A percentile compares a stretch with the other conserved stretches of the same genome.
These are phyloP conservation scores for Amylocystis lapponica DNA, from an alignment of 768 basidiomycete genomes.

Conservation along the genomic window DNA sequence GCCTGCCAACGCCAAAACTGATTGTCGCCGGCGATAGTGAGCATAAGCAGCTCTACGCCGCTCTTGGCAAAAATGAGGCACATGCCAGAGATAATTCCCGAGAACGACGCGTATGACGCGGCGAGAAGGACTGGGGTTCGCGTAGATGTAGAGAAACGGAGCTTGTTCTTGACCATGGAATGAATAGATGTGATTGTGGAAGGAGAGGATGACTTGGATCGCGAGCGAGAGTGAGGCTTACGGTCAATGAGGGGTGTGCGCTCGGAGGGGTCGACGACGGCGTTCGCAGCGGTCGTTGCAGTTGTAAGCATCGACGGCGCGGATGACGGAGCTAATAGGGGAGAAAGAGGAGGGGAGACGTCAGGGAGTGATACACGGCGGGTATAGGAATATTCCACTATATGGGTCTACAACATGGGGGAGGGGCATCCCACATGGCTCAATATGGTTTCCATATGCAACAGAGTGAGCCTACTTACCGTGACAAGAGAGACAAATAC, in stretches of 20 bases:
- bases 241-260: slow-evolving; percentile 51
- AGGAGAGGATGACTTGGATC: slow-evolving; percentile 17
- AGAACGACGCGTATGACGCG: slow-evolving; percentile 81
- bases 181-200: slow-evolving; percentile 14
- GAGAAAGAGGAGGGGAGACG: slow-evolving; percentile 30
- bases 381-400: slow-evolving; percentile 57
- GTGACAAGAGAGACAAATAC: slow-evolving; percentile 55
- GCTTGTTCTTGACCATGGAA: slow-evolving; percentile 17
- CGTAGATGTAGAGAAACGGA: slow-evolving; percentile 20
- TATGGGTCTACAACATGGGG: slow-evolving; percentile 52
- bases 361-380: slow-evolving; percentile 26
- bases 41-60: slow-evolving; percentile 80
- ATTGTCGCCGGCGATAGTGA: slow-evolving; percentile 69
- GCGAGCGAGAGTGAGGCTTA: slow-evolving; percentile 29
- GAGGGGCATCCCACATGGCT: no score
- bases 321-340: slow-evolving; percentile 30
- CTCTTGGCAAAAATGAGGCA: slow-evolving; percentile 92
- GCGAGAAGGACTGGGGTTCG: slow-evolving; percentile 62
- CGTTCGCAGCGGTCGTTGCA: slow-evolving; percentile 17
- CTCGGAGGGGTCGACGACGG: slow-evolving; percentile 33
- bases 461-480: slow-evolving; percentile 39
- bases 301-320: slow-evolving; percentile 34
- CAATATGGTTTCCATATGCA: background rate
- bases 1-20: slow-evolving; percentile 83
- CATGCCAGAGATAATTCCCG: slow-evolving; percentile 88